Evolutionary conservation across 2,329 filamentous ascomycete genomes (phyloP).

Genomic region (Zalaria obscura): DNA sequence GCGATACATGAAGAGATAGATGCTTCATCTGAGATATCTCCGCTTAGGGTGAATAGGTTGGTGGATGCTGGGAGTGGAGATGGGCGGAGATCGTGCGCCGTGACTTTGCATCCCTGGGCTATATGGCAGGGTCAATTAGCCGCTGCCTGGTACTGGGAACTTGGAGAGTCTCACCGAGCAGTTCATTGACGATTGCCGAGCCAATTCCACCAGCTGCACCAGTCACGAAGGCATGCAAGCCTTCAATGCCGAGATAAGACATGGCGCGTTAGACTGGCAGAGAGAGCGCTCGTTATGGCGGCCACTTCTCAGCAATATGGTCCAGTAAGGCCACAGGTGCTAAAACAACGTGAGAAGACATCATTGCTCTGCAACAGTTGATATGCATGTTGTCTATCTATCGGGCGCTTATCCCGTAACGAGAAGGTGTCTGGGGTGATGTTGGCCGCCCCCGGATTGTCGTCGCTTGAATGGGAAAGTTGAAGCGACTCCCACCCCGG

Average conservation of each 20-base stretch:
- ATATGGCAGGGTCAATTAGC: conserved; percentile 3
- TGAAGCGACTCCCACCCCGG: too few relatives aligned
- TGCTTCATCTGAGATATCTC: conserved; percentile 34
- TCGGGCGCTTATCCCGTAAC: too few relatives aligned
- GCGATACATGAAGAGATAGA: conserved; percentile 28
- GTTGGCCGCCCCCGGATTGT: too few relatives aligned
- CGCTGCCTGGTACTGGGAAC: not conserved
- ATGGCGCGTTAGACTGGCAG: conserved; percentile 7
- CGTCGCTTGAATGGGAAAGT: too few relatives aligned
- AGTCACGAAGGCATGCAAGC: conserved; percentile 39
- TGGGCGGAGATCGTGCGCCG: conserved; percentile 34
- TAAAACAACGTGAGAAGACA: too few relatives aligned
- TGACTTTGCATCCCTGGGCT: conserved; percentile 41
- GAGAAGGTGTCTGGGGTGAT: too few relatives aligned
- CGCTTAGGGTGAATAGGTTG: conserved; percentile 28
- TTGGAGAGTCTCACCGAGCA: conserved; percentile 28
- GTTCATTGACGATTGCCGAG: conserved; percentile 34
- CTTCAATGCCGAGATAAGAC: conserved; percentile 34
- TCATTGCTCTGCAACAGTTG: too few relatives aligned
- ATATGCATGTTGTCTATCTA: too few relatives aligned
- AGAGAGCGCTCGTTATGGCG: not conserved
- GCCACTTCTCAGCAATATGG: not conserved
- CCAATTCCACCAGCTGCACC: conserved; percentile 40
- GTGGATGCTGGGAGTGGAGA: conserved; percentile 18
- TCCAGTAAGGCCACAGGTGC: not conserved